Evolutionary conservation across 2,329 filamentous ascomycete species (phyloP).

Genomic region (Diaporthe sp.): DNA sequence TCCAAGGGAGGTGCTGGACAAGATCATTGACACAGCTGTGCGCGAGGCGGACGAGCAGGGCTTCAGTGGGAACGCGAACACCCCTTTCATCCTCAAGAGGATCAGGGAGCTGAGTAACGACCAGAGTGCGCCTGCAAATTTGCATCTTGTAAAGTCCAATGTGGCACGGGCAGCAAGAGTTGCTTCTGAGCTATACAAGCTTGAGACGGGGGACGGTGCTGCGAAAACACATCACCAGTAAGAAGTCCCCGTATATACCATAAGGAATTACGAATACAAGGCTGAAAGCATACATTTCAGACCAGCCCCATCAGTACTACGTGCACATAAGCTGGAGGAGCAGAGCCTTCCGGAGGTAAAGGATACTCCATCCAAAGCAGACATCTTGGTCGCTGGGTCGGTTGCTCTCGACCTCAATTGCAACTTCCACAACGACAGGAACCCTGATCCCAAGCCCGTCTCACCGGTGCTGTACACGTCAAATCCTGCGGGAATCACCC

Average conservation of each 20-base stretch:
- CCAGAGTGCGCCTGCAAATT: conserved; percentile 80
- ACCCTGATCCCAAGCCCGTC: conserved; percentile 44
- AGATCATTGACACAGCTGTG: conserved; percentile 76
- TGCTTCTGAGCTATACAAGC: conserved; percentile 64
- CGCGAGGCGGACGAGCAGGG: conserved; percentile 74
- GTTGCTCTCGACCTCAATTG: conserved; percentile 90
- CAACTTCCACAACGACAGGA: conserved; percentile 68
- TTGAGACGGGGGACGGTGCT: conserved; percentile 49
- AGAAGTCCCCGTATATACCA: conserved; percentile 21
- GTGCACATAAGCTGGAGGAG: background rate
- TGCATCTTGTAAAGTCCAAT: conserved; percentile 68
- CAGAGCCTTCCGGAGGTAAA: conserved; percentile 1
- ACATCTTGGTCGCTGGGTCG: conserved; percentile 91
- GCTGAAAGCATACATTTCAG: conserved; percentile 14
- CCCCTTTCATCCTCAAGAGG: conserved; percentile 83
- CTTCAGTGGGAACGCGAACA: conserved; percentile 81
- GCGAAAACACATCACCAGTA: conserved; percentile 34
- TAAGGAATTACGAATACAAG: background rate
- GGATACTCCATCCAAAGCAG: conserved; percentile 52
- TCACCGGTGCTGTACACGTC: conserved; percentile 79
- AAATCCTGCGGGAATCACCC: conserved; percentile 84
- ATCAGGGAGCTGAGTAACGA: conserved; percentile 84
- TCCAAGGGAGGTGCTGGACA: conserved; percentile 77
- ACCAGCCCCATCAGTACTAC: background rate
- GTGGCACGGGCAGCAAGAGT: conserved; percentile 67